Evolutionary conservation across 2,329 filamentous ascomycete species (phyloP), one percentile per base, ranked within the genome.

Genomic region (Fusarium equiseti): DNA sequence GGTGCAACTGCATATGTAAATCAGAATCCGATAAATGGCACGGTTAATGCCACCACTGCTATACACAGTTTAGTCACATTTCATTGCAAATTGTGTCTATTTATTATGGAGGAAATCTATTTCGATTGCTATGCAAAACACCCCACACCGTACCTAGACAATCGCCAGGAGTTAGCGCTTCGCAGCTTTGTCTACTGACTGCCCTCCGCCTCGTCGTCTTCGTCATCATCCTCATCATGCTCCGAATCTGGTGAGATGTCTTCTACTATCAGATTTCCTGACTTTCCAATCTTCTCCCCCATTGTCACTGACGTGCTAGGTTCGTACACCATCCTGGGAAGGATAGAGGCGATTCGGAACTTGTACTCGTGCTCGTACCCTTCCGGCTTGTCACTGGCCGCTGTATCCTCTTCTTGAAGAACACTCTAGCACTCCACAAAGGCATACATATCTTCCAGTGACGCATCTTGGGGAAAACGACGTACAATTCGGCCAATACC

Each of bases 391-490:
- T 73, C 76, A 51, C 70, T 71, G 32, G 65, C 76, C 16, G 67
- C 55, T 27, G 58, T 72, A 20, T 79, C 79, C 24, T 77, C 79
- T 3, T 81, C 80, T 38, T 86, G 80, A 5, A 94, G 74, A 8
- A 91, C 73, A 55, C 93, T 90, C 78, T 94, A 91, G 81, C 95
- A 98, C 77, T 99, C 96, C 4, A 98, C 94, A 81, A 97, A 98
- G 1, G 95, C 96, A 79, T 98, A 98, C 8, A 99, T 82, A 76
- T 98, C 94, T 78, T 98, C 95, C 40, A 98, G 83, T 4, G 87
- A 85, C 1, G 92, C 89, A n/a, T 89, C 84, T 2, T 86, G 84
- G 0, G 84, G 80, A 78, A 99, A 98, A 52, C 88, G 88, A 44
- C 95, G 88, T 59, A 97, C 88, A 4, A 97, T 88, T 44, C 95